Percentiles rank a stretch among this genome's conserved stretches.
phyloP scores from a whole-genome alignment of 2,329 filamentous ascomycete genomes.

The Trichoderma lentiforme region DNA sequence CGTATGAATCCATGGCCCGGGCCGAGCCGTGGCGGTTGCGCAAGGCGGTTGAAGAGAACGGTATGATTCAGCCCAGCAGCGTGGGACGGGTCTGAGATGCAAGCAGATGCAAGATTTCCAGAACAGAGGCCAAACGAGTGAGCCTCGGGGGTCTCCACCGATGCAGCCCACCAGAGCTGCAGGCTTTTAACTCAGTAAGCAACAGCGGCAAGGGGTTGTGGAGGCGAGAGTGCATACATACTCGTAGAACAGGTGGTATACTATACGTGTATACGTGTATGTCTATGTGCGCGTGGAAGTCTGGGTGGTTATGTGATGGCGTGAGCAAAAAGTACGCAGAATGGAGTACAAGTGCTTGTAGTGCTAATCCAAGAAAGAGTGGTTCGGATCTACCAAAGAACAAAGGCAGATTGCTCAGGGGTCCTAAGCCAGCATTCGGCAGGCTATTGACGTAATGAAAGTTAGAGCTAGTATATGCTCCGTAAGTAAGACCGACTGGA shows the following conservation, averaged over 20 bases:
- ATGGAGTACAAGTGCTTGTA: background rate
- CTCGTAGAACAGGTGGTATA: background rate
- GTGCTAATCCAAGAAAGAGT: background rate
- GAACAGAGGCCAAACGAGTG: background rate
- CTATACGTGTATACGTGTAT: background rate
- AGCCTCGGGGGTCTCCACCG: background rate
- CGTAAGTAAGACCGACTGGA: background rate
- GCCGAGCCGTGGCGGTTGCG: background rate
- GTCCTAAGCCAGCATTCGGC: background rate
- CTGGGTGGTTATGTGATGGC: background rate
- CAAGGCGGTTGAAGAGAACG: background rate
- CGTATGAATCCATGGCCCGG: slow-evolving; percentile 15
- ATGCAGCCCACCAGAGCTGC: background rate
- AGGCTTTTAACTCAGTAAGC: background rate
- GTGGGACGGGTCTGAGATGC: background rate
- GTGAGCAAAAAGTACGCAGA: background rate
- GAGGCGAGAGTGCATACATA: background rate
- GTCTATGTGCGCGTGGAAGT: background rate
- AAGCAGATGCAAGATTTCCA: background rate
- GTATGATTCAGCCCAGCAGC: background rate
- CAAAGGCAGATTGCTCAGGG: background rate
- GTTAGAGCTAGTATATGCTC: background rate
- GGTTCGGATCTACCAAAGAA: background rate
- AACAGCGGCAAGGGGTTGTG: background rate
- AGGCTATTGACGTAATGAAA: background rate